Base-by-base conservation (phyloP, 768 basidiomycete genomes). In the Rhizopogon vulgaris region DNA sequence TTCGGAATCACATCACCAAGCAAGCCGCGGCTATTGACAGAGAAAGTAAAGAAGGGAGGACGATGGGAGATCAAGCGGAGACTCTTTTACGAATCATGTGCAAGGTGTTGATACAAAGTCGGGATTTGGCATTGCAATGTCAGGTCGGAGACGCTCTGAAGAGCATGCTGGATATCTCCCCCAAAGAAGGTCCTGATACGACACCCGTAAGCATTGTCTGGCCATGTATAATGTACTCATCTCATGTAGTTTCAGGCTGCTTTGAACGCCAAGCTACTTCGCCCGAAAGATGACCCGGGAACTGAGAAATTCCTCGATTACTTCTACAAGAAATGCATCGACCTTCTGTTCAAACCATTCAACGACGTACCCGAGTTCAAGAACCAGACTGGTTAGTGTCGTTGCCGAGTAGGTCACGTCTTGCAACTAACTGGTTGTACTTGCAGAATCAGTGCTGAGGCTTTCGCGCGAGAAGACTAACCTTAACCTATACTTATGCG, bases 261-360 rank as follows among this genome's bases (percentile, higher is more conserved):
- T 63, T 60, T 68, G 43, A 66, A 59, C 38, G 70, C 71, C 43
- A 78, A 82, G 67, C 68, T 75, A 41, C 66, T 75, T 67, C 82
- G 85, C 5, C 61, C 71, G 49, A 92, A 88, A 66, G 94, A 95
- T 57, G 90, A 92, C 49, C 86, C 88, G 6, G 79, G 82, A 34
- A 86, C 85, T 1, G 96, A 98, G 66, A 80, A 83, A 52, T 99
- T 94, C 74, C 74, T 94, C 63, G 87, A 94, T 37, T 91, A 92
- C 66, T 95, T 97, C 69, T 97, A 97, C 73, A 91, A 92, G 67
- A 75, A 80, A 41, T 90, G 87, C 63, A 73, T 86, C 54, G 70
- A 78, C n/a, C 76, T 77, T n/a, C 72, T 99, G 47, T 86, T 92
- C 71, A 82, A 80, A 63, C 94, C 96, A 5, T 71, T 96, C 39